A percentile compares a stretch with the other conserved stretches of the same genome.
Conservation (phyloP, 106 monocot genomes). For the Alisma plantagoaquatica region DNA sequence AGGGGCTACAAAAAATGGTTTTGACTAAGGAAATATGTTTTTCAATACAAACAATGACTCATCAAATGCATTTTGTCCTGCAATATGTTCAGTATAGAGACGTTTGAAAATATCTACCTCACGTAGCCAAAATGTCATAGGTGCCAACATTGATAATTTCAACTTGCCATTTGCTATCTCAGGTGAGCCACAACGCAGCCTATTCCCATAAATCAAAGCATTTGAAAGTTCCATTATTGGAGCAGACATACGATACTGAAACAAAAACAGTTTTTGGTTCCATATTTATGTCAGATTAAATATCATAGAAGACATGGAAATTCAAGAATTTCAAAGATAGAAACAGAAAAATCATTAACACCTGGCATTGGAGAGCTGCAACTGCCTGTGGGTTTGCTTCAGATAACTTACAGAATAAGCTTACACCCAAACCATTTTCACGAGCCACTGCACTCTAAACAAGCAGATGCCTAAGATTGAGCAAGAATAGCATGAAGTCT, state of each 20-base stretch:
- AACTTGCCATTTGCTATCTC: constrained; percentile 78
- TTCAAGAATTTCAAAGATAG: background rate
- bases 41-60: too few relatives aligned
- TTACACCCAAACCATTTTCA: constrained; percentile 87
- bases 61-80: too few relatives aligned
- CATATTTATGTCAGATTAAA: constrained; percentile 2
- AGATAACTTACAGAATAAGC: constrained; percentile 90
- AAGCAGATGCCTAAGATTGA: constrained; percentile 2
- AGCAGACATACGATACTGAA: constrained; percentile 92
- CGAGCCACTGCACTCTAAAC: constrained; percentile 78
- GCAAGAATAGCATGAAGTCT: background rate
- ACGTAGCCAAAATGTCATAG: constrained; percentile 44
- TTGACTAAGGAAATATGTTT: too few relatives aligned
- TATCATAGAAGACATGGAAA: background rate
- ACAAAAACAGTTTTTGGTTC: constrained; percentile 13
- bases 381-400: constrained; percentile 98
- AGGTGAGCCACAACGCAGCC: constrained; percentile 80
- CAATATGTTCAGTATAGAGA: too few relatives aligned
- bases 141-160: constrained; percentile 24
- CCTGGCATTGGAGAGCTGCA: constrained; percentile 87
- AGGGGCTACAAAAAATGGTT: too few relatives aligned
- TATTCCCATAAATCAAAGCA: constrained; percentile 85
- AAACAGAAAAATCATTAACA: constrained; percentile 7
- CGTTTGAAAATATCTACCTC: constrained; percentile 65
- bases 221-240: constrained; percentile 97